Conservation (phyloP, 1,284 basidiomycete genomes). For the Fomitopsis betulina region DNA sequence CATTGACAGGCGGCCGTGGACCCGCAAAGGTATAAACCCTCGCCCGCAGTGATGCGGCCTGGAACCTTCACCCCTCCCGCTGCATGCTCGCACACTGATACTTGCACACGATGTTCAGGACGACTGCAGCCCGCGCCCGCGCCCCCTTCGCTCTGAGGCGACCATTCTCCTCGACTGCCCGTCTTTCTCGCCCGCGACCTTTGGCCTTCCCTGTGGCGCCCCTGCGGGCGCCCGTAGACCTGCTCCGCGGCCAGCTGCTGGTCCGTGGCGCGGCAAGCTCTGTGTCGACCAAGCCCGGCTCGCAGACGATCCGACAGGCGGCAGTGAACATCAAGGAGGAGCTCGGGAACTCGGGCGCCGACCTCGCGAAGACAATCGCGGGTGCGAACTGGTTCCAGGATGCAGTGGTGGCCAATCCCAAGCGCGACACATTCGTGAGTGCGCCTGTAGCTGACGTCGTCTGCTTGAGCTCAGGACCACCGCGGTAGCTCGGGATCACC, state of each 20-base stretch:
- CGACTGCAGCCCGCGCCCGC: constrained; percentile 13
- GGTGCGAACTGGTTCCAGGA: constrained; percentile 57
- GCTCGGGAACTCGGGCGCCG: constrained; percentile 64
- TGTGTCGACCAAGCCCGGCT: constrained; percentile 65
- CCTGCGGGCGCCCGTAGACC: not conserved
- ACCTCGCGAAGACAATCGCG: constrained; percentile 69
- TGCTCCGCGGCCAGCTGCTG: constrained; percentile 10
- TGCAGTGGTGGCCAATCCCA: constrained; percentile 31
- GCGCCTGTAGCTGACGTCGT: not conserved
- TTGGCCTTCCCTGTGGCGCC: not conserved
- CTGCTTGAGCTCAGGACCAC: not conserved
- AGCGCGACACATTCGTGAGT: constrained; percentile 55
- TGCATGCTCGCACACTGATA: not conserved
- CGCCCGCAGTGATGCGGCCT: not conserved
- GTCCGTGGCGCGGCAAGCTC: constrained; percentile 46
- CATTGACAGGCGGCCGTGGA: not conserved
- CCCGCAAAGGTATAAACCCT: not conserved
- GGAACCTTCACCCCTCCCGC: not conserved
- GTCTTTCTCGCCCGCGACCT: not conserved
- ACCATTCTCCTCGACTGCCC: constrained; percentile 2
- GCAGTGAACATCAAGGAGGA: constrained; percentile 72
- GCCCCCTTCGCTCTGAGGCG: constrained; percentile 14
- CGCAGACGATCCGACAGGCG: constrained; percentile 67
- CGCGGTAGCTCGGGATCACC: constrained; percentile 61
- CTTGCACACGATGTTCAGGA: constrained; percentile 14